Base-by-base conservation (phyloP, 75 land plant genomes). In the Pinus taeda region DNA sequence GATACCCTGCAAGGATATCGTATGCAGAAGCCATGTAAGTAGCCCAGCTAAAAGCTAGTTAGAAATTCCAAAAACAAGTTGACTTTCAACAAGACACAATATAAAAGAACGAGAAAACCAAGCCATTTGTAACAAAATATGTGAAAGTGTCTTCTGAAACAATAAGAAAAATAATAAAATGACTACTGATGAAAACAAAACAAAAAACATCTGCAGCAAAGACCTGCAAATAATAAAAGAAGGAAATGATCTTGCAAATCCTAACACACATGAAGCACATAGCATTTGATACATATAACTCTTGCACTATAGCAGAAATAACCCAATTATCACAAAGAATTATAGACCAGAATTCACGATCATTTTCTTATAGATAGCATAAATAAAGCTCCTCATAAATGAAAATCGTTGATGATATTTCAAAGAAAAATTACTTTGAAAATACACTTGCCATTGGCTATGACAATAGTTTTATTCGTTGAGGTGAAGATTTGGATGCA, bases 1-100 rank as follows among this genome's bases (percentile, higher is more conserved):
- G 33, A 33, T 33, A 33, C 33, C 33, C 99, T 96, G 73, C 45
- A 37, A 36, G 71, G n/a, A 67, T 37, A 33, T 64, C 67, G 30
- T 64, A 39, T 67, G 39, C n/a, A 37, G 45, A 67, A 67, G 71
- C 49, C 18, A 17, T 39, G 21, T 20, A 36, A 67, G 39, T 39
- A 20, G 45, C 22, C 37, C 45, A 67, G n/a, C 21, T n/a, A 67
- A 26, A 26, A 36, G 45, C 18, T 67, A 18, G 37, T 67, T 18
- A 67, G 33, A 62, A 36, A 18, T 8, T 45, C 21, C 8, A 67
- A 37, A 67, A 67, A 22, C 71, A 39, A 39, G 49, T 4, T 37
- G 9, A 67, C 71, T n/a, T 67, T 67, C 71, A 67, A 37, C 55
- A 67, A 39, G 3, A 33, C 53, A 39, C 15, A 21, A 37, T 67